These are phyloP conservation scores for Alternaria infectoria DNA, from an alignment of 2,329 filamentous ascomycete genomes.

Conservation along the genomic window DNA sequence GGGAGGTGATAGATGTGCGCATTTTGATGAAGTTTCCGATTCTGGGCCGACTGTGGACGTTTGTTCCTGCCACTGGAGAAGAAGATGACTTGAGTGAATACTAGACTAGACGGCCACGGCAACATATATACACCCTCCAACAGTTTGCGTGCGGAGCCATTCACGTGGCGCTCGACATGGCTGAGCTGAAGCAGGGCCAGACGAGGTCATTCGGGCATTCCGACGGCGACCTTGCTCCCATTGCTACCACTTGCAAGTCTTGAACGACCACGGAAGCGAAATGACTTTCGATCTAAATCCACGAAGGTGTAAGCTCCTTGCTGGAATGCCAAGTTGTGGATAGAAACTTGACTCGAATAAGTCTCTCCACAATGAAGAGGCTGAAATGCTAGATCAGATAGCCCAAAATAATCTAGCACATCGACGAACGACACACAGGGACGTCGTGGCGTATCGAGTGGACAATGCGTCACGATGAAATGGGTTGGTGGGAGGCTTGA, in stretches of 20 bases:
- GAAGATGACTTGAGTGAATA: not conserved
- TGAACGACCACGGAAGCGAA: not conserved
- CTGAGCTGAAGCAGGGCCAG: not conserved
- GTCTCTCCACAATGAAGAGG: not conserved
- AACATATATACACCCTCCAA: not conserved
- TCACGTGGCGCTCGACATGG: not conserved
- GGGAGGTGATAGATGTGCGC: not conserved
- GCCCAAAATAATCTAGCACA: not conserved
- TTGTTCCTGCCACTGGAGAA: not conserved
- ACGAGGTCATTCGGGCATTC: not conserved
- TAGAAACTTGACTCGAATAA: not conserved
- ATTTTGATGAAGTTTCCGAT: not conserved
- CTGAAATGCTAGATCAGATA: not conserved
- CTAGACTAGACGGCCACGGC: not conserved
- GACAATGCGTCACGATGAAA: not conserved
- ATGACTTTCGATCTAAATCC: not conserved
- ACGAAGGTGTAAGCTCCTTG: not conserved
- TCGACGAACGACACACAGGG: not conserved
- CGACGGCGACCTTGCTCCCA: not conserved
- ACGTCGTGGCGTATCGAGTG: conserved; percentile 1
- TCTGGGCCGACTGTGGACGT: not conserved
- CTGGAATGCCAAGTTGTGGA: not conserved
- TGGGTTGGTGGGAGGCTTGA: not conserved
- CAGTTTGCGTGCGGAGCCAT: not conserved
- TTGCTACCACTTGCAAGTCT: not conserved